phyloP scores from a whole-genome alignment of 768 basidiomycete genomes.

The Suillus americanus region DNA sequence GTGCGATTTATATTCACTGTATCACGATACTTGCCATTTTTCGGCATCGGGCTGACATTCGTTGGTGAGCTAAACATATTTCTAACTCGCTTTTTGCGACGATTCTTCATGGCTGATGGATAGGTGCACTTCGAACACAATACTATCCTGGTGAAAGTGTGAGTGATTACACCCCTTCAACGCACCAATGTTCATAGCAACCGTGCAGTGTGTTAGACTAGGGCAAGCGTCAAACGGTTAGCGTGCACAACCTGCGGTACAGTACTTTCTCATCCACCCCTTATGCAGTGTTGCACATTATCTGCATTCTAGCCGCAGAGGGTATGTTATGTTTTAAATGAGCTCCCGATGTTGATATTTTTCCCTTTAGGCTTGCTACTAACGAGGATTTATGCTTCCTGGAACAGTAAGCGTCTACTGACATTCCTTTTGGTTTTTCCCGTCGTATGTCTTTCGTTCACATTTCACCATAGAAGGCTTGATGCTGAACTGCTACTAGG shows the following conservation, averaged over 20 bases:
- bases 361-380: neutral
- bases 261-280: neutral
- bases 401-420: neutral
- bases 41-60: neutral
- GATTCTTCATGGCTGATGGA: no score
- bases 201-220: neutral
- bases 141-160: conserved; percentile 3
- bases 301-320: neutral
- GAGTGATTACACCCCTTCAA: neutral
- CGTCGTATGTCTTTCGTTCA: neutral
- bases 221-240: neutral
- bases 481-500: neutral
- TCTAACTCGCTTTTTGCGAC: neutral
- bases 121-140: neutral
- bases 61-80: neutral
- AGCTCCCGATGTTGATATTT: neutral
- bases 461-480: neutral
- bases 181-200: neutral
- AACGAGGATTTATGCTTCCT: neutral
- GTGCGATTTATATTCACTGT: neutral
- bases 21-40: neutral
- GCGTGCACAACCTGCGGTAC: neutral
- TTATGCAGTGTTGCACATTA: neutral
- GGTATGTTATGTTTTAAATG: neutral
- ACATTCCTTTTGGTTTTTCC: neutral